phyloP scores from a whole-genome alignment of 2,329 filamentous ascomycete genomes.

The Penicillium psychrosexuale region DNA sequence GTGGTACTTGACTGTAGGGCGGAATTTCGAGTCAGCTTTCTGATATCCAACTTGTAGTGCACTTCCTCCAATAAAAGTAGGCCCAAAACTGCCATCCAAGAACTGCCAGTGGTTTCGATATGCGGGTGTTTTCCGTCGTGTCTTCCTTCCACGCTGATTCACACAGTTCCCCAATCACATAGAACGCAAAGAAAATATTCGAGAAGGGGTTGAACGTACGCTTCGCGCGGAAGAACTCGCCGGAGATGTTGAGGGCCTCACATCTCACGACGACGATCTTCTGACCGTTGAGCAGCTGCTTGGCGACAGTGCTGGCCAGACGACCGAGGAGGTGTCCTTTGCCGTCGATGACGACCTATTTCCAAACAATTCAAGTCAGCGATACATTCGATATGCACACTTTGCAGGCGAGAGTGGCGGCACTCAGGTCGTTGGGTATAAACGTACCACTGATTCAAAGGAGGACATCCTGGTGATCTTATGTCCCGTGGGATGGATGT shows the following conservation, averaged over 20 bases:
- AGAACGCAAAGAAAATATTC: constrained; percentile 14
- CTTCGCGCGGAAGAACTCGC: constrained; percentile 99
- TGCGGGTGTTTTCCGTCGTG: background rate
- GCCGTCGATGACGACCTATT: constrained; percentile 97
- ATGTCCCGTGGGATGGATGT: constrained; percentile 43
- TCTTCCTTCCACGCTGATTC: constrained; percentile 8
- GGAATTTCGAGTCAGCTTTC: constrained; percentile 47
- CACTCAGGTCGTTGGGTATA: constrained; percentile 9
- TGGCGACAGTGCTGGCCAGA: constrained; percentile 95
- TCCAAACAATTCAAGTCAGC: constrained; percentile 45
- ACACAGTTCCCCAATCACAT: constrained; percentile 4
- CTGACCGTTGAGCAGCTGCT: constrained; percentile 98
- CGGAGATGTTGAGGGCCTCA: constrained; percentile 99
- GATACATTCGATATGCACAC: constrained; percentile 17
- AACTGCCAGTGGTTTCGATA: constrained; percentile 2
- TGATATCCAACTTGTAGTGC: constrained; percentile 4
- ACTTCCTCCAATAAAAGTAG: constrained; percentile 2
- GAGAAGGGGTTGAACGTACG: constrained; percentile 67
- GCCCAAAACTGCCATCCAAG: background rate
- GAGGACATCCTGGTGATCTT: constrained; percentile 59
- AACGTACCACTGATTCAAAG: constrained; percentile 64
- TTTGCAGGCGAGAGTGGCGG: constrained; percentile 14
- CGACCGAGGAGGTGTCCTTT: constrained; percentile 99
- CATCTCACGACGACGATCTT: constrained; percentile 99
- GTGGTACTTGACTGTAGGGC: constrained; percentile 92